Evolutionary conservation across 1,284 basidiomycete species (phyloP), one percentile per base, ranked within the genome.

Genomic region (Apiotrichum veenhuisii): DNA sequence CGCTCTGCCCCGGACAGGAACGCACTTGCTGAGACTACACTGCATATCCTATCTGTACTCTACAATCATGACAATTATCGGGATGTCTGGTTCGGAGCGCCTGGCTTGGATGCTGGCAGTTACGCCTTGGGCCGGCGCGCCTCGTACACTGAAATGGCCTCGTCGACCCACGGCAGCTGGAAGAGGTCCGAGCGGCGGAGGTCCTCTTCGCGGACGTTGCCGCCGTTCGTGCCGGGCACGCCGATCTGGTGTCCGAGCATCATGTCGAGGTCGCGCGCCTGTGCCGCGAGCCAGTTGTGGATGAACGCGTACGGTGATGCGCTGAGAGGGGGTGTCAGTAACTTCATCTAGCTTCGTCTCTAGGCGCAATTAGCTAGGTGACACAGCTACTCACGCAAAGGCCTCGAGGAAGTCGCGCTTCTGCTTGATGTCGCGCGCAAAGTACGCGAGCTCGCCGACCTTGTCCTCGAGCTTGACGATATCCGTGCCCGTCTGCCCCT

Each of bases 131-230:
- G 33, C 38, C 71, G 63, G 37, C 59, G 56, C 25, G 69, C 69
- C 59, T 78, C 76, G 55, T 77, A 71, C 17, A 78, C 63, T 1
- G 67, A 69, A 41, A 77, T 71, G 3, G 76, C 77, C 61, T 78
- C 77, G 59, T 76, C 73, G 20, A 77, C 89, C 93, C 93, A 96
- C 5, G 89, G 87, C 64, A 94, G 79, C 56, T 82, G 81, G 82
- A 95, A 97, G 74, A 91, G 88, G 71, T 95, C 91, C 65, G 89
- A 91, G 47, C 91, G 79, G 61, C 88, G 83, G 58, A 96, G 78
- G 73, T 96, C 92, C 66, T 96, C 92, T 57, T 89, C 88, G 20
- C 88, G 80, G 14, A 93, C 82, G n/a, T 73, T 77, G 18, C 74
- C 75, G 5, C 75, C 76, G 52, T 77, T 77, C 36, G 65, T 62